Percentiles rank a stretch among this genome's conserved stretches.
Conservation (phyloP, 768 basidiomycete genomes). For the Lactifluus pinguis region DNA sequence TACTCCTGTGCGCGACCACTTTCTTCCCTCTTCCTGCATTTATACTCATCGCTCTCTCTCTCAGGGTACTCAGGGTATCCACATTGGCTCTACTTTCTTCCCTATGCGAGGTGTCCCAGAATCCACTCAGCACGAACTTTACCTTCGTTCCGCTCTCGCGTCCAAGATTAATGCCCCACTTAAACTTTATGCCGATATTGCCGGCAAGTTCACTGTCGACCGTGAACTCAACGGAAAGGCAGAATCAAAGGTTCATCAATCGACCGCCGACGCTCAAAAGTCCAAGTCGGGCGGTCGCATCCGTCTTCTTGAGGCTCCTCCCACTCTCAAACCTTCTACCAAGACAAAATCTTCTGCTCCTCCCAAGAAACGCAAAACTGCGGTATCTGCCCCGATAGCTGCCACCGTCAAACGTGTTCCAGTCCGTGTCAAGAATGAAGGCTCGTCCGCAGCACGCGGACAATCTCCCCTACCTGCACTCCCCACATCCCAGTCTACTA, state of each 20-base stretch:
- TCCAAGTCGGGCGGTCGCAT: constrained; percentile 39
- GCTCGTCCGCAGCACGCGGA: constrained; percentile 25
- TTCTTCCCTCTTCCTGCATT: background rate
- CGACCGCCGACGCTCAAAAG: constrained; percentile 31
- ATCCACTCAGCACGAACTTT: constrained; percentile 57
- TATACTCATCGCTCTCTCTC: background rate
- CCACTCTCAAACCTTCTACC: constrained; percentile 20
- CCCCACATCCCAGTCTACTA: constrained; percentile 5
- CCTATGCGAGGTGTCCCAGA: constrained; percentile 48
- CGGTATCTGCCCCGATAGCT: constrained; percentile 1
- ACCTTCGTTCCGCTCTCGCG: constrained; percentile 51
- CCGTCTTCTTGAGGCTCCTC: constrained; percentile 34
- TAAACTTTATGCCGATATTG: constrained; percentile 64
- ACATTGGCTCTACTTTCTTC: constrained; percentile 57
- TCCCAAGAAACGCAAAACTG: constrained; percentile 18
- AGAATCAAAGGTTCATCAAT: constrained; percentile 34
- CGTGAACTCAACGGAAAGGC: constrained; percentile 44
- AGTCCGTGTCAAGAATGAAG: constrained; percentile 19
- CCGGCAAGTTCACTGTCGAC: constrained; percentile 63
- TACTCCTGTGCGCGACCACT: constrained; percentile 38
- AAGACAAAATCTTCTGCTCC: constrained; percentile 28
- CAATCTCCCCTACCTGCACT: constrained; percentile 23
- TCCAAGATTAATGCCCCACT: constrained; percentile 54
- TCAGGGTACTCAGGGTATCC: constrained; percentile 36
- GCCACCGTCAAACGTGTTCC: constrained; percentile 12